These are phyloP conservation scores for Cladophialophora psammophila DNA, from an alignment of 2,329 filamentous ascomycete species.

Conservation along the genomic window DNA sequence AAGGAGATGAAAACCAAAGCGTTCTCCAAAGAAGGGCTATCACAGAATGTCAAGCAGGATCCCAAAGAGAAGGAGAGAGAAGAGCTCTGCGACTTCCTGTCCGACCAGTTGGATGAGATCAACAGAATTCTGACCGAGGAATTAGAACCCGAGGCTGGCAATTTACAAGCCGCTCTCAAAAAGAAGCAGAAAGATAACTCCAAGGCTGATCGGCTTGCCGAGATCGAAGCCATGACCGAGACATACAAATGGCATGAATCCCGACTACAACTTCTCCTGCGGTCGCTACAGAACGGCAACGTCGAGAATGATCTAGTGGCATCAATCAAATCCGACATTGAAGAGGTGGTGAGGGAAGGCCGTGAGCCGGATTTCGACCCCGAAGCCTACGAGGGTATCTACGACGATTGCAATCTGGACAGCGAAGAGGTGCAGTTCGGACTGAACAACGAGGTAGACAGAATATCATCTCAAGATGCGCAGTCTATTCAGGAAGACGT, in stretches of 20 bases:
- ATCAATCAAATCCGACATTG: conserved; percentile 88
- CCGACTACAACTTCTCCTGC: conserved; percentile 88
- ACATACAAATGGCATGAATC: conserved; percentile 96
- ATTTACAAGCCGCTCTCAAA: conserved; percentile 86
- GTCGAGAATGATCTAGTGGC: conserved; percentile 87
- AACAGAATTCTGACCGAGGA: conserved; percentile 80
- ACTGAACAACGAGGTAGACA: conserved; percentile 79
- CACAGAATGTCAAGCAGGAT: conserved; percentile 88
- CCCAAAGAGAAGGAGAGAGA: conserved; percentile 97
- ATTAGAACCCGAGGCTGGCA: conserved; percentile 87
- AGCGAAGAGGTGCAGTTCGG: conserved; percentile 91
- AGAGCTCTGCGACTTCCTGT: conserved; percentile 85
- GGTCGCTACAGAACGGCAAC: conserved; percentile 89
- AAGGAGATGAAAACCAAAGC: conserved; percentile 99
- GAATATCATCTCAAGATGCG: conserved; percentile 91
- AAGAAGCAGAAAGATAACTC: conserved; percentile 87
- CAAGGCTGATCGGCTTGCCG: conserved; percentile 86
- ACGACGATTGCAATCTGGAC: conserved; percentile 90
- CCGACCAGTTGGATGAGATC: conserved; percentile 86
- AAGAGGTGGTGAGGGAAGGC: conserved; percentile 92
- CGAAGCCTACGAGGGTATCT: conserved; percentile 86
- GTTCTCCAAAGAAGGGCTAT: conserved; percentile 96
- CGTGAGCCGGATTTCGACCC: conserved; percentile 83
- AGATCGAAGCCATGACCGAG: conserved; percentile 84
- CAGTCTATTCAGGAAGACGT: conserved; percentile 88